phyloP scores from a whole-genome alignment of 805 yeast genomes.

The Kluyveromyces lactis region DNA sequence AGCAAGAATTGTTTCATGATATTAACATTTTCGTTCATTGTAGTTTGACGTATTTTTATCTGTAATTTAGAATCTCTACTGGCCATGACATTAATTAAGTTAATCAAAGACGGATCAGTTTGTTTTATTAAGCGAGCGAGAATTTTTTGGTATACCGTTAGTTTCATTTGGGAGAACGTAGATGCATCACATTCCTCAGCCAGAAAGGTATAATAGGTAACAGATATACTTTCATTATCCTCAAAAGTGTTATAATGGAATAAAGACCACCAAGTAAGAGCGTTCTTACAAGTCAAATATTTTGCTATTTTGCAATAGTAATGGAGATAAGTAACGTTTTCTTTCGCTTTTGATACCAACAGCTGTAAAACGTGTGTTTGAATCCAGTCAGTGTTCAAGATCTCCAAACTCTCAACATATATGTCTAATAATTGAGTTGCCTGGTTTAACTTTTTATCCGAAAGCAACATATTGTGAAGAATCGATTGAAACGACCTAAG shows the following conservation, averaged over 20 bases:
- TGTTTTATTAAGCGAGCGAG: slow-evolving; percentile 6
- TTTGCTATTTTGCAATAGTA: slow-evolving; percentile 20
- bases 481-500: slow-evolving; percentile 12
- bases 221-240: slow-evolving; percentile 6
- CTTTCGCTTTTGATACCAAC: slow-evolving; percentile 11
- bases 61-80: slow-evolving; percentile 11
- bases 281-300: slow-evolving; percentile 14
- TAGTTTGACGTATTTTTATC: slow-evolving; percentile 1
- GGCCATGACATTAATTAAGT: slow-evolving; percentile 13
- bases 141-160: slow-evolving; percentile 11
- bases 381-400: slow-evolving; percentile 16
- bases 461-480: slow-evolving; percentile 4
- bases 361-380: slow-evolving; percentile 17
- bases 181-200: slow-evolving; percentile 17
- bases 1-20: slow-evolving; percentile 11
- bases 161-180: slow-evolving; percentile 16
- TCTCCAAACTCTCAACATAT: slow-evolving; percentile 4
- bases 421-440: slow-evolving; percentile 1
- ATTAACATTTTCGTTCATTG: slow-evolving; percentile 3
- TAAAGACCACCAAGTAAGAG: slow-evolving; percentile 27
- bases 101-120: slow-evolving; percentile 7
- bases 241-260: slow-evolving; percentile 18
- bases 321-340: slow-evolving; percentile 14
- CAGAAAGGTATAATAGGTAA: slow-evolving; percentile 15
- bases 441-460: background rate